Conservation (phyloP, 805 yeast species). For the Lipomyces orientalis region DNA sequence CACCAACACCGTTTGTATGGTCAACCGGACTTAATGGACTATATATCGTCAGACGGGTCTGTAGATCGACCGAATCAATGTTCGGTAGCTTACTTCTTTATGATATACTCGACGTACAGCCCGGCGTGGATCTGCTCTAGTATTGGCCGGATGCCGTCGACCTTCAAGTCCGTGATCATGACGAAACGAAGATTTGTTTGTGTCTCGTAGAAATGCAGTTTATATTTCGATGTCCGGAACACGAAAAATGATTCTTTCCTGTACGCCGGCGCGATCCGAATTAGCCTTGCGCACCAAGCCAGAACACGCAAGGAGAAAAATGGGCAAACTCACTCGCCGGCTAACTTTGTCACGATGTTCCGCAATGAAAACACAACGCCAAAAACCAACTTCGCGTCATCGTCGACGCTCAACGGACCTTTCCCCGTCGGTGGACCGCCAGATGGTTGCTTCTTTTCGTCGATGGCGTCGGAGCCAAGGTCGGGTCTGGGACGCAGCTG, state of each 20-base stretch:
- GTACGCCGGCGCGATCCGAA: slow-evolving; percentile 17
- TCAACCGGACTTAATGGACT: slow-evolving; percentile 63
- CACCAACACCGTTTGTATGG: slow-evolving; percentile 57
- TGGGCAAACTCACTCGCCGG: slow-evolving; percentile 41
- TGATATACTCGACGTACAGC: slow-evolving; percentile 64
- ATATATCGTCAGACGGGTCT: slow-evolving; percentile 6
- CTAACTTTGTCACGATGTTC: slow-evolving; percentile 68
- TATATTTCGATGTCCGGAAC: slow-evolving; percentile 66
- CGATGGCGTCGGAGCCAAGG: background rate
- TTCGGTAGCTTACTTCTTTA: slow-evolving; percentile 55
- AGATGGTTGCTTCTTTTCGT: slow-evolving; percentile 39
- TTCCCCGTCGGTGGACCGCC: slow-evolving; percentile 26
- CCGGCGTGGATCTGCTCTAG: slow-evolving; percentile 65
- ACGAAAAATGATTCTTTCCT: slow-evolving; percentile 48
- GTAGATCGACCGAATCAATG: slow-evolving; percentile 18
- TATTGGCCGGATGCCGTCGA: slow-evolving; percentile 60
- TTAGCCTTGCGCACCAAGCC: too few relatives aligned
- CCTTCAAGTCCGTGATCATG: slow-evolving; percentile 67
- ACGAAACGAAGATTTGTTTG: slow-evolving; percentile 79
- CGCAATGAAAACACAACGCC: slow-evolving; percentile 84
- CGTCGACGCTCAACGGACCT: slow-evolving; percentile 52
- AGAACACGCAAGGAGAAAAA: too few relatives aligned
- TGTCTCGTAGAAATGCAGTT: slow-evolving; percentile 81
- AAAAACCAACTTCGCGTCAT: slow-evolving; percentile 78
- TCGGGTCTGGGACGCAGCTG: slow-evolving; percentile 16